Evolutionary conservation across 768 basidiomycete genomes (phyloP), one percentile per base, ranked within the genome.

Genomic region (Clavaria fumosa): DNA sequence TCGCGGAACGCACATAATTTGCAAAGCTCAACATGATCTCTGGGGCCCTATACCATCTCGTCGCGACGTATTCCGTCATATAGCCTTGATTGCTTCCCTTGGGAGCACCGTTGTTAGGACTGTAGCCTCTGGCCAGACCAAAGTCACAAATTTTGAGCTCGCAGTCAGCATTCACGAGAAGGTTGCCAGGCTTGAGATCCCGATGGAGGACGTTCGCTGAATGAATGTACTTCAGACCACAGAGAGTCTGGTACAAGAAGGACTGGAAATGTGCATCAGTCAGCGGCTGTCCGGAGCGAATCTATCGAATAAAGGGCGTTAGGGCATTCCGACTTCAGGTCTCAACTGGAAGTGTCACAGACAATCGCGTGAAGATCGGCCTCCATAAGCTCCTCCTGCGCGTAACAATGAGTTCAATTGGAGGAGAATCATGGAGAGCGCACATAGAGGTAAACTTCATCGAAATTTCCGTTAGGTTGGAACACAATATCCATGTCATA

Each of bases 1-100:
- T 39, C 11, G 39, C 21, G 10, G 17, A 9, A 63, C 82, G 55
- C 47, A 89, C 89, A 51, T 89, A 89, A 62, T 89, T 89, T 15
- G 85, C 85, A 48, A 89, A 93, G 62, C 86, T 90, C 49, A 97
- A 55, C 95, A 97, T 99, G 59, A 97, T 99, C 62, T 99, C 95
- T 0, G 95, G 93, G 15, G 93, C 93, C 23, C 93, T 69, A 55
- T 99, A 99, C 93, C 93, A 97, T 40, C 93, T 70, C 5, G 93
- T 99, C n/a, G 93, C 93, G 22, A 97, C 83, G 55, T 93, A 97
- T 61, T 97, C 95, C 0, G 95, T 97, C 93, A 97, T 96, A 61
- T 97, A 96, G 0, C 93, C 93, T 50, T 80, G 81, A 50, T 83
- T 82, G 24, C 78, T 77, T 15, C 79, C 75, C 45, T 68, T 75